Evolutionary conservation across 148 eudicot genomes (phyloP), one percentile per base, ranked within the genome.

Genomic region (Nepenthes gracilis): DNA sequence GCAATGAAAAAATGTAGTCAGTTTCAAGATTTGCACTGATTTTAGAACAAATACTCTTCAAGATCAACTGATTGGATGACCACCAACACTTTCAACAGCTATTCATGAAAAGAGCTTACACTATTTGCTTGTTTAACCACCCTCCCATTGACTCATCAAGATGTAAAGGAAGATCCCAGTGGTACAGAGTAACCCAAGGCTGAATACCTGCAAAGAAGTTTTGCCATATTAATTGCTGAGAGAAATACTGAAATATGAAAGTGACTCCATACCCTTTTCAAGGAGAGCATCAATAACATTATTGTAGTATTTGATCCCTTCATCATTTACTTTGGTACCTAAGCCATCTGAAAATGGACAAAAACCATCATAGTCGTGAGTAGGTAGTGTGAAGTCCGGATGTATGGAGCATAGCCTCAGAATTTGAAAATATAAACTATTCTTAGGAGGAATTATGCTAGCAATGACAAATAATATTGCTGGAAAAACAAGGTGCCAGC

Each of bases 141-240:
- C 96, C 91, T 63, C 77, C 96, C 50, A 80, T 74, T n/a, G 83
- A 69, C 72, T 88, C 82, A 50, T 82, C 67, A 72, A 87, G 91
- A 72, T 80, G 75, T 55, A 78, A 72, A 50, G 96, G 96, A 75
- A 88, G 86, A 80, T 88, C 96, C 96, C 96, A 88, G 66, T 88
- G 96, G 67, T 83, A 85, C 62, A 85, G 70, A 60, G 96, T 88
- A 43, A 69, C 78, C 74, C 62, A 88, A 50, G 96, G 96, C 69
- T 77, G 74, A 66, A 88, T 80, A 67, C 90, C 91, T 88, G 79
- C 63, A 75, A 67, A 43, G 49, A 65, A 57, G 14, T 54, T 23
- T 32, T n/a, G 62, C 43, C 8, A 36, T 34, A 66, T 40, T 40
- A 37, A 23, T 40, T 37, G 48, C 49, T 58, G 37, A 45, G 43